Conservation (phyloP, 306 rosid genomes). For the Dryas octopetala region DNA sequence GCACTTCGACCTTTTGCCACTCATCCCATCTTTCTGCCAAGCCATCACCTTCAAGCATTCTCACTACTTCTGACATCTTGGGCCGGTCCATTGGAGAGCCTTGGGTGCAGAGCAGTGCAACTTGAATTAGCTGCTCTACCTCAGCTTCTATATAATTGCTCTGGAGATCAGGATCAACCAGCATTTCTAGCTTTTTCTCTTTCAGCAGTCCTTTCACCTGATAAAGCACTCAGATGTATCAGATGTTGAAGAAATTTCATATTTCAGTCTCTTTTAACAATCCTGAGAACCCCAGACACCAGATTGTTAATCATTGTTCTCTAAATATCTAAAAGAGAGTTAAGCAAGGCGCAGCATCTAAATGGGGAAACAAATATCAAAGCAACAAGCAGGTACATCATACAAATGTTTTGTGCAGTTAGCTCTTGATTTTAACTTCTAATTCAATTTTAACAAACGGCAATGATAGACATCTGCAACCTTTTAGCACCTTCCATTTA, state of each 20-base stretch:
- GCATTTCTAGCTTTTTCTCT: constrained; percentile 89
- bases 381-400: neutral
- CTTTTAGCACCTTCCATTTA: neutral
- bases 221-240: constrained; percentile 24
- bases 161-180: constrained; percentile 95
- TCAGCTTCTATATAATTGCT: constrained; percentile 78
- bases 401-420: neutral
- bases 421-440: neutral
- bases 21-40: constrained; percentile 99
- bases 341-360: neutral
- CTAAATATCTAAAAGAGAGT: neutral
- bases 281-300: neutral
- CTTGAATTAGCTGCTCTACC: constrained; percentile 97
- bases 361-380: neutral
- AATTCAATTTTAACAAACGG: neutral
- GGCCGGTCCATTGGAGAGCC: constrained; percentile 97
- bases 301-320: neutral
- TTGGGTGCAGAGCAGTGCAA: constrained; percentile 95
- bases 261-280: neutral
- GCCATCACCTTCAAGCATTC: constrained; percentile 99
- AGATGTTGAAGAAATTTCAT: constrained; percentile 13
- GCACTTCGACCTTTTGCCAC: constrained; percentile 97
- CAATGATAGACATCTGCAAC: neutral
- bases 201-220: constrained; percentile 93
- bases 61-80: constrained; percentile 95